Evolutionary conservation across 23 red algal species (phyloP).

Genomic region (Gracilaria vermiculophylla): DNA sequence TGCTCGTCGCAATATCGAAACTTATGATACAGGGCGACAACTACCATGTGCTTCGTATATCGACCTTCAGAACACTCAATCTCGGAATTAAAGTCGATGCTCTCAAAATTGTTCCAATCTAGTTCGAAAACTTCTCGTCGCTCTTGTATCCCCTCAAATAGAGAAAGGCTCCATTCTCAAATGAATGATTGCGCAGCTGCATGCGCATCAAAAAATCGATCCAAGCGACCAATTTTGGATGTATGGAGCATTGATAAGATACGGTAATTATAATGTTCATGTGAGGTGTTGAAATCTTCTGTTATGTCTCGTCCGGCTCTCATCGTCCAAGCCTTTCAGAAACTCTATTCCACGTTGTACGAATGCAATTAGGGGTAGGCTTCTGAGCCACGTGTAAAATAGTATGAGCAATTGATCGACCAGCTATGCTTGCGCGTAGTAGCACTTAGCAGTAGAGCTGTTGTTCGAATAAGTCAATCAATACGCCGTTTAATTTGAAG

Average conservation of each 20-base stretch:
- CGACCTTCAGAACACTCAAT: neutral
- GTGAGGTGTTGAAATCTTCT: conserved; percentile 2
- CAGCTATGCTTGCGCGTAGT: too few species aligned
- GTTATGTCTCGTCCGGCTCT: conserved; percentile 26
- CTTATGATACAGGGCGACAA: neutral
- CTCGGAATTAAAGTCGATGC: neutral
- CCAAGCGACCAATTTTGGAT: conserved; percentile 9
- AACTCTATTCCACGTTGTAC: neutral
- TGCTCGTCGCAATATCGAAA: neutral
- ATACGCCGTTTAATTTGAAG: too few species aligned
- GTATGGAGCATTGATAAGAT: conserved; percentile 3
- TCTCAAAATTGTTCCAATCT: conserved; percentile 1
- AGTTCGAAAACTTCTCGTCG: conserved; percentile 10
- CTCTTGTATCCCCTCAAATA: neutral
- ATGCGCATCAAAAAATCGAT: neutral
- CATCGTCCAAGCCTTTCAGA: neutral
- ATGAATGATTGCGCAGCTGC: neutral
- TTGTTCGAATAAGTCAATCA: too few species aligned
- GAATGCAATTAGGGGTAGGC: neutral
- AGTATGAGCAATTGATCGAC: conserved; percentile 11
- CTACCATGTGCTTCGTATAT: neutral
- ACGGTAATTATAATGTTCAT: conserved; percentile 21
- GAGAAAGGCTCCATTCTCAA: neutral
- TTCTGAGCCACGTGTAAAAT: conserved; percentile 1
- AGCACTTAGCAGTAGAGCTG: neutral